phyloP scores from a whole-genome alignment of 257 asterid genomes.

The Craterostigma plantagineum region DNA sequence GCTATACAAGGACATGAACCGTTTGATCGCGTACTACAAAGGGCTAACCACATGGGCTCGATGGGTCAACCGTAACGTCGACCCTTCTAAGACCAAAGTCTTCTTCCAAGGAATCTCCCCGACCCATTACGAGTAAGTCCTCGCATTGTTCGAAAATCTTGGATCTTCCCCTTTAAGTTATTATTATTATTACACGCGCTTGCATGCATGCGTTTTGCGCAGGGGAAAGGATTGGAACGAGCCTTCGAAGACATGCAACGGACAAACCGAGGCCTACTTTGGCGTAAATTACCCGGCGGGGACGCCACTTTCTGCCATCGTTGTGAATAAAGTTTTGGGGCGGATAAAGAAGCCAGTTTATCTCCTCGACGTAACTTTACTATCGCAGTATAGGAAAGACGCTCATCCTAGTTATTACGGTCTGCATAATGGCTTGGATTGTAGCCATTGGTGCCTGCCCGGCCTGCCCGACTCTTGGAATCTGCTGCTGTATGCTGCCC shows the following conservation, averaged over 20 bases:
- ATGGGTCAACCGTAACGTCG: conserved; percentile 56
- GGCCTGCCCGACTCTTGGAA: conserved; percentile 97
- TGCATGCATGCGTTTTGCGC: neutral
- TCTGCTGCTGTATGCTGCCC: conserved; percentile 43
- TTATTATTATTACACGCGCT: too few relatives aligned
- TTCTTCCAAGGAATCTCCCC: conserved; percentile 88
- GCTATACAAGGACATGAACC: conserved; percentile 68
- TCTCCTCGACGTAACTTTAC: conserved; percentile 48
- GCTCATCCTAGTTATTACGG: conserved; percentile 62
- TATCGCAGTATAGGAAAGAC: conserved; percentile 74
- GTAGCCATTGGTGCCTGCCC: conserved; percentile 98
- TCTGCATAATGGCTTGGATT: conserved; percentile 46
- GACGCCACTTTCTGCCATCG: conserved; percentile 26
- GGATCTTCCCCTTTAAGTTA: too few relatives aligned
- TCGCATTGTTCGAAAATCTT: too few relatives aligned
- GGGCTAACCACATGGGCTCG: conserved; percentile 86
- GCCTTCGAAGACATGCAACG: conserved; percentile 43
- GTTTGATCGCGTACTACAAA: conserved; percentile 61
- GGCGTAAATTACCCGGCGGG: conserved; percentile 50
- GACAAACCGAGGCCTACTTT: conserved; percentile 42
- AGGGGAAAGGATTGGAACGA: conserved; percentile 70
- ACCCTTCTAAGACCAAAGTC: conserved; percentile 75
- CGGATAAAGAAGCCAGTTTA: conserved; percentile 65
- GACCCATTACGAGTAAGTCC: conserved; percentile 60
- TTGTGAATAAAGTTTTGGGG: conserved; percentile 61